phyloP scores from a whole-genome alignment of 2,329 filamentous ascomycete genomes.

The Fusarium siculi region DNA sequence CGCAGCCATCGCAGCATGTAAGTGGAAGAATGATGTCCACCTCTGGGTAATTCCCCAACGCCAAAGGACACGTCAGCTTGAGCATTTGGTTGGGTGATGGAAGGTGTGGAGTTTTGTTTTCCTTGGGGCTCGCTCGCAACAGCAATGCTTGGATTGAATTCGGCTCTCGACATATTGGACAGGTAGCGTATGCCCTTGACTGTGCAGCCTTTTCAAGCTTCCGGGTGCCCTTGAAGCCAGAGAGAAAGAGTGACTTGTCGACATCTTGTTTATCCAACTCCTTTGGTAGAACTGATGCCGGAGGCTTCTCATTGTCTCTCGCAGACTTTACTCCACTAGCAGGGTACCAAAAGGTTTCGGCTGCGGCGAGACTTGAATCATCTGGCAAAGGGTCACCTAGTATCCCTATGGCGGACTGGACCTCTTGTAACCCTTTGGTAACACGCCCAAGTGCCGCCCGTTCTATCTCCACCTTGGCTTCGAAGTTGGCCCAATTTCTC shows the following conservation, averaged over 20 bases:
- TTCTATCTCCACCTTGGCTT: background rate
- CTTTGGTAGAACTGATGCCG: accelerated
- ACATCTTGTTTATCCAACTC: too few species aligned
- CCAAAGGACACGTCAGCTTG: background rate
- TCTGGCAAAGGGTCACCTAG: background rate
- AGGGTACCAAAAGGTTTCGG: background rate
- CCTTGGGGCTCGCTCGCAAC: background rate
- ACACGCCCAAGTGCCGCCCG: background rate
- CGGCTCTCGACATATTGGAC: background rate
- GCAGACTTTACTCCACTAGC: background rate
- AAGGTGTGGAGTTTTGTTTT: background rate
- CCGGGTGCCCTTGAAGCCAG: background rate
- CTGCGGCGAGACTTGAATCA: too few species aligned
- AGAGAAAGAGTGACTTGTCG: background rate
- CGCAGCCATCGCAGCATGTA: background rate
- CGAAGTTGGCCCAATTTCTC: background rate
- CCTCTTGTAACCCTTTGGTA: background rate
- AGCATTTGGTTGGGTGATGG: background rate
- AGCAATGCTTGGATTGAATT: background rate
- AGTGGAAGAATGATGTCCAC: background rate
- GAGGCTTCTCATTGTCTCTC: background rate
- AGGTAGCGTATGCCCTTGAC: background rate
- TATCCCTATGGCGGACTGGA: background rate
- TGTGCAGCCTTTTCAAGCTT: background rate
- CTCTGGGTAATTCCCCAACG: background rate